Evolutionary conservation across 768 basidiomycete species (phyloP).

Genomic region (Daedaleopsis sinensis): DNA sequence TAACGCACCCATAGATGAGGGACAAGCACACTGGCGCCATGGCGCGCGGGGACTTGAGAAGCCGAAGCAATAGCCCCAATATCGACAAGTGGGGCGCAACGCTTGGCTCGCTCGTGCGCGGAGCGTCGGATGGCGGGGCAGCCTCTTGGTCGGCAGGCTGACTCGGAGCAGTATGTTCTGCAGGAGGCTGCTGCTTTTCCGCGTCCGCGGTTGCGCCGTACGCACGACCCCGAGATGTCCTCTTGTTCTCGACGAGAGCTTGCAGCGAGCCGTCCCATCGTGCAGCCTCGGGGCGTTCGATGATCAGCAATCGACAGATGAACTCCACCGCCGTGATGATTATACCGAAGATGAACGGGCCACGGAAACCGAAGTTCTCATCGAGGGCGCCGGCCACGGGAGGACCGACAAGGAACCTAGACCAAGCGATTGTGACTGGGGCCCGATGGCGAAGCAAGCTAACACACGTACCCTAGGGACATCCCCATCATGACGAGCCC

Average conservation of each 20-base stretch:
- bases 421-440: not conserved
- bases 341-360: conserved; percentile 42
- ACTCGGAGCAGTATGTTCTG: not conserved
- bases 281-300: conserved; percentile 40
- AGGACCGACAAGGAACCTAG: conserved; percentile 39
- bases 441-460: not conserved
- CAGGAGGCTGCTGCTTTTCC: conserved; percentile 3
- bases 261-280: conserved; percentile 34
- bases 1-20: conserved; percentile 38
- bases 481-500: conserved; percentile 44
- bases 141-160: not conserved
- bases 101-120: not conserved
- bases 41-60: conserved; percentile 31
- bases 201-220: conserved; percentile 1
- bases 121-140: not conserved
- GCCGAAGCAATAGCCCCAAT: conserved; percentile 25
- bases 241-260: conserved; percentile 2
- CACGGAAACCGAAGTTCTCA: conserved; percentile 38
- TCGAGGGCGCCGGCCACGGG: conserved; percentile 43
- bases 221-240: conserved; percentile 1
- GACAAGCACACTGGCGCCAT: conserved; percentile 31
- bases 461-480: conserved; percentile 36
- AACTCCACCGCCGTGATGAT: conserved; percentile 36
- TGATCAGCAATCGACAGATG: conserved; percentile 39
- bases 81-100: conserved; percentile 14